phyloP scores from a whole-genome alignment of 139 green algal species.

The Micractinium conductrix region DNA sequence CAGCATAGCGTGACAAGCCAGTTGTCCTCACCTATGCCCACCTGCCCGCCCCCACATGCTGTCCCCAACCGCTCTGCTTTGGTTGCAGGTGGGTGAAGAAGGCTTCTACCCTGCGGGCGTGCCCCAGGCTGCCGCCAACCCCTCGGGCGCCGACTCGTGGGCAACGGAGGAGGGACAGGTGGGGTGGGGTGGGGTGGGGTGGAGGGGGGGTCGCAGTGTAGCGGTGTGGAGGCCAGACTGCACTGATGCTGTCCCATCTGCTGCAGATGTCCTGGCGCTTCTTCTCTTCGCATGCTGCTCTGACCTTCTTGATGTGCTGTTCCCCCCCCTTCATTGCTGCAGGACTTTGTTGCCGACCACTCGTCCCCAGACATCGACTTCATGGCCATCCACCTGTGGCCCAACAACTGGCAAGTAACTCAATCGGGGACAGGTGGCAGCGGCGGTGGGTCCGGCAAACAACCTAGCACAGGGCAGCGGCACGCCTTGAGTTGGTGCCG shows the following conservation, averaged over 20 bases:
- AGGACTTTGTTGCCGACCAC: constrained; percentile 58
- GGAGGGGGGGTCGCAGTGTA: too few species aligned
- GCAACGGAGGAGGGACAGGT: constrained; percentile 38
- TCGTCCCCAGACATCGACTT: constrained; percentile 50
- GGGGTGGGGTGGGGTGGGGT: neutral
- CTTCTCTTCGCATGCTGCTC: neutral
- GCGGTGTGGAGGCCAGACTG: too few species aligned
- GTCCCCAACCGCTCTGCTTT: too few species aligned
- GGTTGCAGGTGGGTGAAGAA: constrained; percentile 53
- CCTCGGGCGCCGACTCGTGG: constrained; percentile 34
- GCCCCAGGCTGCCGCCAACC: constrained; percentile 33
- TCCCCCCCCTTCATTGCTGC: neutral
- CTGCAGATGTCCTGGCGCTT: neutral
- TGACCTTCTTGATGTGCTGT: too few species aligned
- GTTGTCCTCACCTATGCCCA: too few species aligned
- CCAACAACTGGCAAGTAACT: constrained; percentile 10
- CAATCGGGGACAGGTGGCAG: neutral
- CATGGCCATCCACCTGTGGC: constrained; percentile 35
- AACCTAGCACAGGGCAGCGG: neutral
- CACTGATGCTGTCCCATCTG: neutral
- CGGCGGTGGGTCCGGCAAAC: neutral
- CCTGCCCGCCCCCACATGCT: too few species aligned
- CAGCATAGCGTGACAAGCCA: too few species aligned
- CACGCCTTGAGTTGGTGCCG: too few species aligned
- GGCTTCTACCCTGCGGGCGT: constrained; percentile 51